phyloP scores from a whole-genome alignment of 768 basidiomycete species.

The Tremella mesenterica region DNA sequence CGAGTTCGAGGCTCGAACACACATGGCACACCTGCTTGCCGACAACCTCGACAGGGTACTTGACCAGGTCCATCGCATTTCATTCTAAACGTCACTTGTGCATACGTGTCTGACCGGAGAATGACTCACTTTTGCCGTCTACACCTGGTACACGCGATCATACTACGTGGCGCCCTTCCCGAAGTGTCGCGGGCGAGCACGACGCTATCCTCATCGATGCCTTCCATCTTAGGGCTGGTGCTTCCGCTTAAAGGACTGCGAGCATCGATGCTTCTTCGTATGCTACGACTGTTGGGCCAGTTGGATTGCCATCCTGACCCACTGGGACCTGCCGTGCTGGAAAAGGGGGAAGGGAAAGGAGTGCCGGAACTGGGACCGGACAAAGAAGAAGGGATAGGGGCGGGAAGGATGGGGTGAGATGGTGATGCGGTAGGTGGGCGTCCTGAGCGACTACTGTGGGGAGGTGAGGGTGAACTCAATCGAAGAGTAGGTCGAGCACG shows the following conservation, averaged over 20 bases:
- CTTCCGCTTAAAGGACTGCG: conserved; percentile 10
- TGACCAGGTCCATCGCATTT: conserved; percentile 38
- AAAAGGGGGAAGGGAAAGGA: background rate
- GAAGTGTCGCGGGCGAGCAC: conserved; percentile 11
- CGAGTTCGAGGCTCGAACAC: conserved; percentile 35
- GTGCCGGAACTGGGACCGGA: conserved; percentile 2
- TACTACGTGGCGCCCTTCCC: conserved; percentile 18
- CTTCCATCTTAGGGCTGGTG: conserved; percentile 8
- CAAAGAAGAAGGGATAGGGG: conserved; percentile 8
- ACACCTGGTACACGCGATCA: conserved; percentile 29
- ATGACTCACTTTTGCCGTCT: conserved; percentile 30
- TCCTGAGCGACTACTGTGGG: background rate
- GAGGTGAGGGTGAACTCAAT: background rate
- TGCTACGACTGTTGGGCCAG: background rate
- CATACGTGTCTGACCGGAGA: background rate
- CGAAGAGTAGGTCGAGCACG: background rate
- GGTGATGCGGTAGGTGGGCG: conserved; percentile 5
- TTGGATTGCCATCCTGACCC: background rate
- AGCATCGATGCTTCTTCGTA: conserved; percentile 6
- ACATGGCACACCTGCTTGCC: conserved; percentile 28
- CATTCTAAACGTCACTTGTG: conserved; percentile 21
- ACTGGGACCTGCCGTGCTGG: conserved; percentile 3
- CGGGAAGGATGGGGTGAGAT: conserved; percentile 9
- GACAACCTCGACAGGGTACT: conserved; percentile 36
- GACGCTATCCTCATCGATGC: conserved; percentile 12